A percentile compares a stretch with the other conserved stretches of the same genome.
These are phyloP conservation scores for Blastocladiella britannica DNA, from an alignment of 192 early-diverging fungal species.

Conservation along the genomic window DNA sequence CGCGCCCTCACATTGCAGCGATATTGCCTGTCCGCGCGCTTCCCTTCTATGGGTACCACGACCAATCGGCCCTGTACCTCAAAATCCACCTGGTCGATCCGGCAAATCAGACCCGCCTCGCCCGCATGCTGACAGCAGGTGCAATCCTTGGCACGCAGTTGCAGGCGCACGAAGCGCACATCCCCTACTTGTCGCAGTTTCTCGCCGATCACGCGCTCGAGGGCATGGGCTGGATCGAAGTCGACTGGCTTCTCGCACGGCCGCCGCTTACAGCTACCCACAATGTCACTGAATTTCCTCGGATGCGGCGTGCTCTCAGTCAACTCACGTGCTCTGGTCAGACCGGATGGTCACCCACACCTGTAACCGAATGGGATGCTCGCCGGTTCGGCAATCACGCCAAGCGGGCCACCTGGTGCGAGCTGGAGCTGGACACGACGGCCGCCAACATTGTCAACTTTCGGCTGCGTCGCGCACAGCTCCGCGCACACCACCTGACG, in stretches of 20 bases:
- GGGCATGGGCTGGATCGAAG: conserved; percentile 57
- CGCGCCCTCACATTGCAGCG: conserved; percentile 36
- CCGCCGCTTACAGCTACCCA: conserved; percentile 5
- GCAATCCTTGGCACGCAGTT: conserved; percentile 45
- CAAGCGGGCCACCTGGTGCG: conserved; percentile 35
- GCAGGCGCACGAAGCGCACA: conserved; percentile 61
- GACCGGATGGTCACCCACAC: conserved; percentile 12
- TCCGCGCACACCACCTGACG: background rate
- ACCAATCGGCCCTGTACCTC: conserved; percentile 42
- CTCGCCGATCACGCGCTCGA: conserved; percentile 68
- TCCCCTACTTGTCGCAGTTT: conserved; percentile 66
- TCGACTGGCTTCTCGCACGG: conserved; percentile 2
- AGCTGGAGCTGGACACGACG: conserved; percentile 53
- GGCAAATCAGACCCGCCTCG: conserved; percentile 24
- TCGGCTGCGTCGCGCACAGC: conserved; percentile 13
- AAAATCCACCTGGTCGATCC: conserved; percentile 57
- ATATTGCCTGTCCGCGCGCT: conserved; percentile 54
- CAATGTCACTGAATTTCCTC: conserved; percentile 4
- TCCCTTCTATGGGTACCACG: conserved; percentile 73
- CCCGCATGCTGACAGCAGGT: conserved; percentile 44
- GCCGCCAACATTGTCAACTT: conserved; percentile 44
- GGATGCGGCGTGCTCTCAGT: background rate
- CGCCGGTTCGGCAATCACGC: conserved; percentile 12
- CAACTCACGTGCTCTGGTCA: conserved; percentile 5
- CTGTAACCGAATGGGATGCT: conserved; percentile 12